phyloP scores from a whole-genome alignment of 371 early-diverging fungal genomes.

The Chytridium lagenaria region DNA sequence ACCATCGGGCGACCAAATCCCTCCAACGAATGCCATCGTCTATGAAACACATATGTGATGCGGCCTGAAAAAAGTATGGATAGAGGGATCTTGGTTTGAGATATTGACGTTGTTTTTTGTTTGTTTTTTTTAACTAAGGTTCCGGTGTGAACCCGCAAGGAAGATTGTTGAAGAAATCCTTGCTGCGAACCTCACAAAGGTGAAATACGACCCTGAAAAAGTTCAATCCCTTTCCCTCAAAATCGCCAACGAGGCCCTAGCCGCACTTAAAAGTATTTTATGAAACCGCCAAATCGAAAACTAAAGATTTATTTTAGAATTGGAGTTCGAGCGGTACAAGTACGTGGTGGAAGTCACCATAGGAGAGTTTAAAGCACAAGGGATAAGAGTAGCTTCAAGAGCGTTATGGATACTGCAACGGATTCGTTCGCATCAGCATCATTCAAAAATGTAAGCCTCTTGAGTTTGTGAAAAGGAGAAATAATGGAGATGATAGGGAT shows the following conservation, averaged over 20 bases:
- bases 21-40: constrained; percentile 52
- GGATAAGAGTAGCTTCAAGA: constrained; percentile 56
- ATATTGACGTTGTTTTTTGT: too few relatives aligned
- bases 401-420: constrained; percentile 58
- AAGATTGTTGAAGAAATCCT: constrained; percentile 50
- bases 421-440: constrained; percentile 57
- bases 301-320: constrained; percentile 42
- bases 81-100: neutral
- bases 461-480: neutral
- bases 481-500: neutral
- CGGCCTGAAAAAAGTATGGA: constrained; percentile 59
- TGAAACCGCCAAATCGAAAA: neutral
- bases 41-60: constrained; percentile 63
- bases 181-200: constrained; percentile 47
- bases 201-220: constrained; percentile 56
- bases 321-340: constrained; percentile 60
- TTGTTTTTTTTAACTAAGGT: constrained; percentile 42
- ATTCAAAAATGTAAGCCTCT: constrained; percentile 54
- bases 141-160: constrained; percentile 49
- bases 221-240: constrained; percentile 45
- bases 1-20: neutral
- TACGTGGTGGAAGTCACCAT: constrained; percentile 59
- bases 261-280: constrained; percentile 53
- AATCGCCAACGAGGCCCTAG: constrained; percentile 58
- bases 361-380: constrained; percentile 63